phyloP scores from a whole-genome alignment of 106 monocot species.

The Dendrobium chrysotoxum region DNA sequence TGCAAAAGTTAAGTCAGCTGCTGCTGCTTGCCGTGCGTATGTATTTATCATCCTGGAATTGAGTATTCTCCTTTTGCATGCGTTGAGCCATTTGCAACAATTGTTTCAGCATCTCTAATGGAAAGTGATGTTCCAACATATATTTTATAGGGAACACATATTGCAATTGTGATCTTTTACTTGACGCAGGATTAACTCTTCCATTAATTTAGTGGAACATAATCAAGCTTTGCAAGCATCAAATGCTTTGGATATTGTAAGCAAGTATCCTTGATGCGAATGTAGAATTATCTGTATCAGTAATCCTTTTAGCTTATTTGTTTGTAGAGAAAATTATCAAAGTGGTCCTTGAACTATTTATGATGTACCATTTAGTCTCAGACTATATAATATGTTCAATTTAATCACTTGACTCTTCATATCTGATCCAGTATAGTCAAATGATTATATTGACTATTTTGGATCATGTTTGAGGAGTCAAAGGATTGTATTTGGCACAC shows the following conservation, averaged over 20 bases:
- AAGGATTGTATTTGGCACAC: too few relatives aligned
- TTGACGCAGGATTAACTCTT: slow-evolving; percentile 81
- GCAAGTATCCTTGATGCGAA: slow-evolving; percentile 74
- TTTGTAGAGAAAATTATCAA: too few relatives aligned
- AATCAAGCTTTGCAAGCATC: slow-evolving; percentile 53
- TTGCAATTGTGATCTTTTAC: slow-evolving; percentile 11
- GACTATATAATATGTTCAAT: too few relatives aligned
- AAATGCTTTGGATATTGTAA: slow-evolving; percentile 86
- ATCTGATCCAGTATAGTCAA: too few relatives aligned
- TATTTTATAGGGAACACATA: not conserved
- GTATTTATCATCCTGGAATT: slow-evolving; percentile 14
- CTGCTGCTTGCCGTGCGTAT: slow-evolving; percentile 85
- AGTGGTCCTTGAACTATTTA: too few relatives aligned
- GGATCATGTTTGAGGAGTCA: too few relatives aligned
- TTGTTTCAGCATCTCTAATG: not conserved
- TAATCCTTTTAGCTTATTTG: not conserved
- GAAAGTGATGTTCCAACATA: not conserved
- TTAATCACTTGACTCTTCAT: too few relatives aligned
- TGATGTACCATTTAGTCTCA: too few relatives aligned
- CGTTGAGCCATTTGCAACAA: not conserved
- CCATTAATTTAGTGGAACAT: slow-evolving; percentile 73
- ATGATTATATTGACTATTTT: too few relatives aligned
- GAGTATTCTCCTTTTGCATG: not conserved
- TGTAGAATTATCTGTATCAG: not conserved
- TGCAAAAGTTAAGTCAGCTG: slow-evolving; percentile 87